Evolutionary conservation across 208 protist genomes (phyloP).

Genomic region (Phytomonas serpens): DNA sequence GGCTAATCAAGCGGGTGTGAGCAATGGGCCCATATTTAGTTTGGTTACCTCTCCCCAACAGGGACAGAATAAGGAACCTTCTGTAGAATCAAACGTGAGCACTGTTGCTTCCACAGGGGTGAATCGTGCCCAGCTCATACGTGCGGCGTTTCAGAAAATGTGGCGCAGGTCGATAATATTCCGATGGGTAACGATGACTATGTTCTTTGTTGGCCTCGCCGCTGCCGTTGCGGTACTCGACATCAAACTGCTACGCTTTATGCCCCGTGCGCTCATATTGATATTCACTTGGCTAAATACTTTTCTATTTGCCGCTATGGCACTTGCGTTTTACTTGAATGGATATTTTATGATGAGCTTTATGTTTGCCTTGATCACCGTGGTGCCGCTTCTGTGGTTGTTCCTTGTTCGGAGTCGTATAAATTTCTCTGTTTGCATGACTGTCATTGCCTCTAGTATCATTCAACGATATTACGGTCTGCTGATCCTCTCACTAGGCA

Average conservation of each 20-base stretch:
- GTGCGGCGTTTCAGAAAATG: neutral
- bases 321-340: slow-evolving; percentile 8
- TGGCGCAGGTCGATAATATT: neutral
- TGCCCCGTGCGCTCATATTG: slow-evolving; percentile 21
- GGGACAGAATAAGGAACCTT: neutral
- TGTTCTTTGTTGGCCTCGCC: slow-evolving; percentile 8
- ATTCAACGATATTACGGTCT: slow-evolving; percentile 33
- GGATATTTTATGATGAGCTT: slow-evolving; percentile 13
- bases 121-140: neutral
- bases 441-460: slow-evolving; percentile 26
- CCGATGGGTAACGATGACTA: slow-evolving; percentile 4
- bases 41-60: neutral
- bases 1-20: neutral
- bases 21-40: neutral
- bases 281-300: slow-evolving; percentile 19
- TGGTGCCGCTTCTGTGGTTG: slow-evolving; percentile 44
- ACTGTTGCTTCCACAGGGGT: neutral
- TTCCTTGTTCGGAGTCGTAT: slow-evolving; percentile 59
- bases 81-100: neutral
- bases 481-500: slow-evolving; percentile 24
- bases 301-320: slow-evolving; percentile 19
- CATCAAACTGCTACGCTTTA: slow-evolving; percentile 12
- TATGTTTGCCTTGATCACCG: slow-evolving; percentile 21
- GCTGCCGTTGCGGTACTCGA: slow-evolving; percentile 17
- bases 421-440: slow-evolving; percentile 39